Percentiles rank a stretch among this genome's conserved stretches.
Conservation (phyloP, 208 protist species). For the Wallacemonas sp. region DNA sequence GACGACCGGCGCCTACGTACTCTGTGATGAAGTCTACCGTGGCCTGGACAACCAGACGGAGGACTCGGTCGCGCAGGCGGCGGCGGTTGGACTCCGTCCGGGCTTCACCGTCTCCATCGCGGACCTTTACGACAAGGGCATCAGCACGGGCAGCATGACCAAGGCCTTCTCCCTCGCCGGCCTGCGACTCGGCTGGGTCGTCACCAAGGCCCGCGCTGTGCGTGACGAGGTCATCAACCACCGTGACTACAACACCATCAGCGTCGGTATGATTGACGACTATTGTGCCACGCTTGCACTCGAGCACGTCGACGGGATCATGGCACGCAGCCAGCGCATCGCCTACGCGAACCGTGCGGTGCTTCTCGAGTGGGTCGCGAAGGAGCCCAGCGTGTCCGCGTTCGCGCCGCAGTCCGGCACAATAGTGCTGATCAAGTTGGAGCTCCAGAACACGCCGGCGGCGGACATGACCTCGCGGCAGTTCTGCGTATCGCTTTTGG, state of each 20-base stretch:
- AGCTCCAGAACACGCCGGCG: background rate
- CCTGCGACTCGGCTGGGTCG: constrained; percentile 17
- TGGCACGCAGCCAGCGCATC: constrained; percentile 13
- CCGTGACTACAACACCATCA: constrained; percentile 24
- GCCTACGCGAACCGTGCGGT: constrained; percentile 7
- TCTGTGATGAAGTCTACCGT: constrained; percentile 19
- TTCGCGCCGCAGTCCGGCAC: constrained; percentile 8
- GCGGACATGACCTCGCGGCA: background rate
- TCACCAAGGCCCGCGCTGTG: background rate
- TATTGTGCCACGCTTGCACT: constrained; percentile 15
- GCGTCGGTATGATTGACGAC: constrained; percentile 16
- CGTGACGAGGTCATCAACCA: constrained; percentile 14
- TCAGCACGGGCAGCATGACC: constrained; percentile 21
- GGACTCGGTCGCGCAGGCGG: background rate
- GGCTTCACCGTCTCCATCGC: constrained; percentile 13
- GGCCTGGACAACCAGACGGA: background rate
- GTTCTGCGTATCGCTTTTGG: constrained; percentile 11
- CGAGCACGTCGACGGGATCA: constrained; percentile 7
- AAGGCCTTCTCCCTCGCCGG: constrained; percentile 19
- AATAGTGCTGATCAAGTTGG: constrained; percentile 10
- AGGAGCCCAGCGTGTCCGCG: constrained; percentile 5
- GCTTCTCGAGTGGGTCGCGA: background rate
- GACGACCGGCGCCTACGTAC: constrained; percentile 12
- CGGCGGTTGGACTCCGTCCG: background rate
- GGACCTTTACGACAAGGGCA: constrained; percentile 16